These are phyloP conservation scores for Geum urbanum DNA, from an alignment of 306 rosid species.

Conservation along the genomic window DNA sequence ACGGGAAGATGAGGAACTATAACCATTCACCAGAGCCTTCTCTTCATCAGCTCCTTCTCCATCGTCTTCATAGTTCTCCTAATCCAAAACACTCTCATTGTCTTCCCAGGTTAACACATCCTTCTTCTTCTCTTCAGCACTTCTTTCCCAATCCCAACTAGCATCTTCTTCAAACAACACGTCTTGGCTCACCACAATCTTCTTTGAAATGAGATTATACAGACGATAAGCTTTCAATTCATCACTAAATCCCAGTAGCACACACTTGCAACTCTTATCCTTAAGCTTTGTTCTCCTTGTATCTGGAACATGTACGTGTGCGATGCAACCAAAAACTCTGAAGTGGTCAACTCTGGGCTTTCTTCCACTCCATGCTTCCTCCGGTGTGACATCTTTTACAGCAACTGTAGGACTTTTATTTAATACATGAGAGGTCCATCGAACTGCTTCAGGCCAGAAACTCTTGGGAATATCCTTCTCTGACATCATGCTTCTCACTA, in stretches of 20 bases:
- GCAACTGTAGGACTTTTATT: neutral
- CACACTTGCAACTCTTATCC: neutral
- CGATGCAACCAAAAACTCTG: neutral
- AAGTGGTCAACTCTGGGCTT: neutral
- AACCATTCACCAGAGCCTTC: too few relatives aligned
- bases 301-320: neutral
- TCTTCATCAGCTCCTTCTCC: too few relatives aligned
- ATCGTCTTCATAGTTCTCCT: too few relatives aligned
- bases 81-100: too few relatives aligned
- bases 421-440: neutral
- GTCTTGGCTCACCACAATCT: neutral
- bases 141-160: neutral
- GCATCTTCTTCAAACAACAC: neutral
- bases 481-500: neutral
- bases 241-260: neutral
- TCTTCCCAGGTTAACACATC: too few relatives aligned
- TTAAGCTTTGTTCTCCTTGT: neutral
- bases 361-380: neutral
- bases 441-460: neutral
- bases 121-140: neutral
- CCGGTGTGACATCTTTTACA: too few relatives aligned
- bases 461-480: neutral
- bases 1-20: too few relatives aligned
- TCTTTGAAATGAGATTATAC: neutral
- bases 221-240: neutral